Evolutionary conservation across 768 basidiomycete species (phyloP), one percentile per base, ranked within the genome.

Genomic region (Cystoderma amianthinum): DNA sequence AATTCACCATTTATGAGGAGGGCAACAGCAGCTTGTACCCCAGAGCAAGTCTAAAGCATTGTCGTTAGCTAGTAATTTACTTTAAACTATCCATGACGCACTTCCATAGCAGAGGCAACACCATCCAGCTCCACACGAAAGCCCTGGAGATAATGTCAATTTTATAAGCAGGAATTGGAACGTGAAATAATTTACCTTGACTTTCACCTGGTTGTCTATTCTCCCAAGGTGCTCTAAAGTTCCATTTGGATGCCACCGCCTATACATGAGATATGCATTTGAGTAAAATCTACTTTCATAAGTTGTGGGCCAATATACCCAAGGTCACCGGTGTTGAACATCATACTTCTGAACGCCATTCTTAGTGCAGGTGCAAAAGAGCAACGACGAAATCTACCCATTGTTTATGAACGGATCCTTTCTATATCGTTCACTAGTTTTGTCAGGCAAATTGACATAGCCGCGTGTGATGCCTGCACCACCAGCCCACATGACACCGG

Each of bases 301-400:
- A 16, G 38, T 21, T 20, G 11, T 10, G n/a, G 13, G 30, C 35
- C n/a, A 21, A 40, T 56, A 43, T 53, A 65, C 59, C 68, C 76
- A 11, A 82, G 62, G 52, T 80, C 79, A 1, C 77, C 76, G 16
- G 79, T 82, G 46, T 79, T 78, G 54, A 78, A 80, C 78, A 82
- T 82, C 52, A 70, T 59, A 28, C 48, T 51, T n/a, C 57, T 61
- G n/a, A n/a, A n/a, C n/a, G n/a, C n/a, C n/a, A n/a, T n/a, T n/a
- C n/a, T n/a, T n/a, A n/a, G n/a, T n/a, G n/a, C n/a, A n/a, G n/a
- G n/a, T n/a, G n/a, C n/a, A n/a, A n/a, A n/a, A n/a, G n/a, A n/a
- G n/a, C n/a, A n/a, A n/a, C n/a, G 25, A 40, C 32, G 32, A 7
- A 13, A 51, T 71, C 44, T 42, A 75, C 71, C 74, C 68, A 49